These are phyloP conservation scores for Claviceps arundinis DNA, from an alignment of 2,329 filamentous ascomycete genomes.

Conservation along the genomic window DNA sequence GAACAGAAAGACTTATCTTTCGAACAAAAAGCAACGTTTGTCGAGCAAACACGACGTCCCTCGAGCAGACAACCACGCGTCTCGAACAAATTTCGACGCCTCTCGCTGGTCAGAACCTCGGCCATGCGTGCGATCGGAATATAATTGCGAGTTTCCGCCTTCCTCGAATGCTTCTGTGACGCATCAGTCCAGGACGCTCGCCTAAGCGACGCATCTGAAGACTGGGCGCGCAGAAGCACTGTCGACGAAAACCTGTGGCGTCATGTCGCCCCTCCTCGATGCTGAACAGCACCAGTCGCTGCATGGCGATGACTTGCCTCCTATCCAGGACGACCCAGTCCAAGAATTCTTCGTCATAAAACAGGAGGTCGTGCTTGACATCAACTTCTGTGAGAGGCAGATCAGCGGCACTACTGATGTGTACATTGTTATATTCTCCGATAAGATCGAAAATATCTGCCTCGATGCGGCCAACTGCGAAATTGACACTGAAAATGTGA, in stretches of 20 bases:
- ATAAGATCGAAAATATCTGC: slow-evolving; percentile 43
- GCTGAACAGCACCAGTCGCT: slow-evolving; percentile 15
- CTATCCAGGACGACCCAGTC: slow-evolving; percentile 22
- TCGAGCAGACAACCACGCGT: not conserved
- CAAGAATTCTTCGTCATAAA: slow-evolving; percentile 49
- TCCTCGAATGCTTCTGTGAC: slow-evolving; percentile 3
- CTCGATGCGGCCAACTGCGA: slow-evolving; percentile 51
- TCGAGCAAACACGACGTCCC: too few species aligned
- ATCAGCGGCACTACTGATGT: slow-evolving; percentile 73
- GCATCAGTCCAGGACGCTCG: slow-evolving; percentile 1
- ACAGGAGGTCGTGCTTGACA: slow-evolving; percentile 79
- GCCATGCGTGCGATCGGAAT: not conserved
- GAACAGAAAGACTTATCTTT: not conserved
- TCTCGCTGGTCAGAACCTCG: not conserved
- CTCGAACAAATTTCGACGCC: not conserved
- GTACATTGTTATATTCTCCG: slow-evolving; percentile 52
- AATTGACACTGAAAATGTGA: slow-evolving; percentile 41
- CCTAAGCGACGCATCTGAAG: slow-evolving; percentile 4
- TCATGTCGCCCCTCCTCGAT: slow-evolving; percentile 5
- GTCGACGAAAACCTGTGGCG: not conserved
- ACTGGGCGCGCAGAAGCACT: not conserved
- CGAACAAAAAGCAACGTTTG: not conserved
- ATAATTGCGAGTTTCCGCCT: not conserved
- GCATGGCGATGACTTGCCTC: slow-evolving; percentile 19
- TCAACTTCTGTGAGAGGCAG: slow-evolving; percentile 67